phyloP scores from a whole-genome alignment of 176 grass and related monocot genomes.

The Carex pumila region DNA sequence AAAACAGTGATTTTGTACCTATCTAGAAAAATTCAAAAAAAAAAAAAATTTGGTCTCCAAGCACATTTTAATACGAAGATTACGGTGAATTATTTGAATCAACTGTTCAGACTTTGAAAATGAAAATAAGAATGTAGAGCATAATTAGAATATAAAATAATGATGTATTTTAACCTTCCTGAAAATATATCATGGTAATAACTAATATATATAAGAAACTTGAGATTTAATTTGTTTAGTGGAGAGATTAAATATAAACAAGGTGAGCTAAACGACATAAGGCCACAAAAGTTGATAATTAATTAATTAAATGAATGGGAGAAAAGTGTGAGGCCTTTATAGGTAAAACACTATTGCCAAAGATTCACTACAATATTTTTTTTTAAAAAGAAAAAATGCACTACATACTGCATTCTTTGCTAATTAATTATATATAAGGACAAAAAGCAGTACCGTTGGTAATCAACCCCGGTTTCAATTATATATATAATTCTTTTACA shows the following conservation, averaged over 20 bases:
- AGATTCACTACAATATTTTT: neutral
- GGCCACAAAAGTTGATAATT: neutral
- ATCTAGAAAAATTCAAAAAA: too few relatives aligned
- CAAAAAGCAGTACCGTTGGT: neutral
- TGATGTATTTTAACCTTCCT: neutral
- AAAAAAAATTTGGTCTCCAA: too few relatives aligned
- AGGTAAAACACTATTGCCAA: neutral
- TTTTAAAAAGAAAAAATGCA: neutral
- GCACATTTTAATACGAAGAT: too few relatives aligned
- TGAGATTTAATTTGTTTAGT: neutral
- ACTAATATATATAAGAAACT: neutral
- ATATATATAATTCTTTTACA: too few relatives aligned
- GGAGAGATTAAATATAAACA: neutral
- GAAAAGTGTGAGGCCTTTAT: constrained; percentile 1
- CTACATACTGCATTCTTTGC: neutral
- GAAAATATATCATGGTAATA: neutral
- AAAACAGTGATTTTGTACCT: too few relatives aligned
- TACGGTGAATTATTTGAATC: too few relatives aligned
- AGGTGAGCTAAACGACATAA: neutral
- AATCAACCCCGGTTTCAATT: too few relatives aligned
- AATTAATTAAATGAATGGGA: neutral
- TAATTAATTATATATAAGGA: neutral
- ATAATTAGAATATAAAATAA: too few relatives aligned
- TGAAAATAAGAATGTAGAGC: too few relatives aligned
- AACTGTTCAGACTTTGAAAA: too few relatives aligned